Evolutionary conservation across 208 protist genomes (phyloP), one percentile per base, ranked within the genome.

Genomic region (Sergeia podlipaevii): DNA sequence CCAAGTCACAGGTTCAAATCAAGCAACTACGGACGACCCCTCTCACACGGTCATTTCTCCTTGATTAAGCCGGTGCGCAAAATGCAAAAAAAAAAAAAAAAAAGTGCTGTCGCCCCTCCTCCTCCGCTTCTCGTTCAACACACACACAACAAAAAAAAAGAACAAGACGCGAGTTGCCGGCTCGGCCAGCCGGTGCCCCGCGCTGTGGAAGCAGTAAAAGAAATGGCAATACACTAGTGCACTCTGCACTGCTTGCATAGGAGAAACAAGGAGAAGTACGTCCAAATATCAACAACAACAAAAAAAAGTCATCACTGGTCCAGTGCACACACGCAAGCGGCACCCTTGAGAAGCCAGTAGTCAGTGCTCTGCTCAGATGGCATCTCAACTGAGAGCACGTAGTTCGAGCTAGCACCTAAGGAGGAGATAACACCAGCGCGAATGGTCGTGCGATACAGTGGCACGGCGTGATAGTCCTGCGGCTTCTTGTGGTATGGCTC

Each of bases 321-420:
- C 48, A 97, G 68, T 1, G 86, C 85, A 42, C 86, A 95, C 18
- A 95, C 89, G 51, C 87, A 92, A 6, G 91, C 91, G 15, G 87
- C 85, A 42, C 91, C 91, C 63, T 89, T 95, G 20, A 95, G 78
- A 30, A 91, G 62, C 91, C 91, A 97, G 66, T 93, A 97, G 74
- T 95, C 87, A 7, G 82, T 74, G 29, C 67, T 66, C 48, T 95
- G 59, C 18, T 82, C 83, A 18, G 91, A 87, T 4, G 86, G 88
- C 29, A 84, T 68, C 66, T 97, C 94, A 30, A 97, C 71, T 1
- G 84, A 86, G 6, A 97, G 67, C 1, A 98, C 86, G 71, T 95
- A 98, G 80, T 98, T 98, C 48, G 93, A 97, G 58, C 91, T 97
- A 8, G 96, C 96, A 28, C 97, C 97, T 4, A 98, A 87, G 2